Evolutionary conservation across 164 flowering plant genomes (phyloP), one percentile per base, ranked within the genome.

Genomic region (Tetrastigma voinierianum): DNA sequence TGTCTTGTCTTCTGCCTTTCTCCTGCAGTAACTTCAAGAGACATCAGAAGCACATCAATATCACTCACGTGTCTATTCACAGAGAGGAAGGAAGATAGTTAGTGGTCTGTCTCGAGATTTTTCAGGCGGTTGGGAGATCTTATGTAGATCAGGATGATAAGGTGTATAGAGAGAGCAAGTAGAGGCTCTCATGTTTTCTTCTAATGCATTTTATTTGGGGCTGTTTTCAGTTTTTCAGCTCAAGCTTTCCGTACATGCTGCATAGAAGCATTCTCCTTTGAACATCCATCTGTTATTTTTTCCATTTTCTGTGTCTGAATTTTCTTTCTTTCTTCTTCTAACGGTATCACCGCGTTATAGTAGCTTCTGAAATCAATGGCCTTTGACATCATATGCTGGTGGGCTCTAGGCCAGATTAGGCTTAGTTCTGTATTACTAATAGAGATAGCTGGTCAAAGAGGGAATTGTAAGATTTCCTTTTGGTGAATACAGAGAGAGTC

Each of bases 81-180:
- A 3, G 21, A 68, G 40, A 24, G 61, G 57, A 48, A 51, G 62
- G 44, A 18, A 13, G 51, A 59, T 24, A 21, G 17, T 15, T 53
- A 43, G 54, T 7, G 13, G 23, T 71, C 65, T 32, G 45, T 74
- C 70, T 74, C 67, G 78, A 78, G 76, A 77, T 76, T 78, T 66
- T 76, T 78, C 64, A 67, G 65, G 68, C 72, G 60, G 45, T 32
- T 54, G 65, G 74, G 71, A 73, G 68, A 78, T 77, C 72, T 72
- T 64, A 61, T 43, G 64, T 61, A 57, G 82, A 75, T 78, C 78
- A 74, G 72, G 61, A 40, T 46, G 74, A 78, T 69, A 72, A 75
- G 87, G 78, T 84, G 87, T 84, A 84, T 79, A 78, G 59, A 57
- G 55, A 47, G 23, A 20, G 62, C 25, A 18, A 46, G 48, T 32